Percentiles rank a stretch among this genome's conserved stretches.
These are phyloP conservation scores for Colletotrichum australisinense DNA, from an alignment of 2,329 filamentous ascomycete species.

Conservation along the genomic window DNA sequence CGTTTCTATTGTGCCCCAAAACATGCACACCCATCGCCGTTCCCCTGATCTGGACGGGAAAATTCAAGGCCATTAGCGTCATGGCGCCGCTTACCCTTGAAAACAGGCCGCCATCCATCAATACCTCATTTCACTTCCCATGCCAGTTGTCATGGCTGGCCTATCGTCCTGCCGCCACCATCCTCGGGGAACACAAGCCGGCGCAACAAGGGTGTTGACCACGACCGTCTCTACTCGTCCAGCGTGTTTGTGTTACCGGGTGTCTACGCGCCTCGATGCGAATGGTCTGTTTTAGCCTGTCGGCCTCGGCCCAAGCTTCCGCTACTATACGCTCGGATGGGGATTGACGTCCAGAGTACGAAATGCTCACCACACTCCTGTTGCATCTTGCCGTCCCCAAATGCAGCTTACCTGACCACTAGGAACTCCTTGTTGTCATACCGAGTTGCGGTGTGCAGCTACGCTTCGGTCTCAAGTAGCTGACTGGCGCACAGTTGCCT, in stretches of 20 bases:
- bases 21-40: neutral
- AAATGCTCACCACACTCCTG: neutral
- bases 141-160: constrained; percentile 21
- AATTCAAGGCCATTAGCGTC: constrained; percentile 21
- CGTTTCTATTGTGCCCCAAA: constrained; percentile 14
- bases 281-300: constrained; percentile 13
- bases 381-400: neutral
- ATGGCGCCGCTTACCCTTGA: constrained; percentile 2
- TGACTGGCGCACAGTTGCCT: constrained; percentile 10
- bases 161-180: neutral
- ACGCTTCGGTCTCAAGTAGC: neutral
- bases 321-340: neutral
- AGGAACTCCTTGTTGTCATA: neutral
- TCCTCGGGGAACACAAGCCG: neutral
- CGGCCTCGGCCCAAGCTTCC: constrained; percentile 10
- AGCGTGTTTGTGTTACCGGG: constrained; percentile 4
- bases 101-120: constrained; percentile 1
- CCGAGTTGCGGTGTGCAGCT: constrained; percentile 25
- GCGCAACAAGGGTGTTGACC: neutral
- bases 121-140: constrained; percentile 22
- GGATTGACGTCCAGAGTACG: constrained; percentile 4
- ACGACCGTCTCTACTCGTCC: constrained; percentile 1
- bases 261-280: constrained; percentile 5
- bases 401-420: constrained; percentile 14
- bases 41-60: neutral